Evolutionary conservation across 176 grass and related monocot species (phyloP), one percentile per base, ranked within the genome.

Genomic region (Raddia distichophylla): DNA sequence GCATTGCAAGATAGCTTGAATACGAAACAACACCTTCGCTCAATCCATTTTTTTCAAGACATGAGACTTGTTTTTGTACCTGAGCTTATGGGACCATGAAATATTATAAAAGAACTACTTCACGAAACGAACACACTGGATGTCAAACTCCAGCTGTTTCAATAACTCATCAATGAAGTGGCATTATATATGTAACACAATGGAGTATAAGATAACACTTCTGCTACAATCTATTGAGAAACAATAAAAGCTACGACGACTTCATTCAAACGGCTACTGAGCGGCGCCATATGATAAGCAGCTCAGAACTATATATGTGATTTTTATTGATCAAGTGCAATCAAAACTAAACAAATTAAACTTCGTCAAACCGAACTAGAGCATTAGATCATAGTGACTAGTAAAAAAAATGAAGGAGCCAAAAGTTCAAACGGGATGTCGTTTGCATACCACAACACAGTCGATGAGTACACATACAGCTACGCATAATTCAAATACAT

Each of bases 371-470:
- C 4, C 22, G 20, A 77, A 77, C 45, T 69, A 51, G 44, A 84
- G 69, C 42, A 73, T 9, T 51, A 82, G 56, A n/a, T 74, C 47
- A 55, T 5, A 78, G 16, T 55, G 83, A 54, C 35, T 49, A 85
- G 72, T 27, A 52, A 37, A 13, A 52, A 52, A 8, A 5, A 2
- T 67, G 20, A 79, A 51, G 33, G 61, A 58, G 37, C 17, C 4
- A 80, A 66, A 80, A 66, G 34, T 33, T 64, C 19, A 80, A 44
- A 64, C 0, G 34, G 16, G 35, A 47, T 65, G 46, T 34, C 22
- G 5, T 2, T 61, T 64, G n/a, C n/a, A 17, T 56, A 45, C 42
- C 16, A 70, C 4, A 1, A 18, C 55, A 75, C 32, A 45, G 55
- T 12, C 16, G 22, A 68, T 65, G 45, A 69, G 43, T 20, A 67